Evolutionary conservation across 306 rosid genomes (phyloP).

Genomic region (Abrus precatorius): DNA sequence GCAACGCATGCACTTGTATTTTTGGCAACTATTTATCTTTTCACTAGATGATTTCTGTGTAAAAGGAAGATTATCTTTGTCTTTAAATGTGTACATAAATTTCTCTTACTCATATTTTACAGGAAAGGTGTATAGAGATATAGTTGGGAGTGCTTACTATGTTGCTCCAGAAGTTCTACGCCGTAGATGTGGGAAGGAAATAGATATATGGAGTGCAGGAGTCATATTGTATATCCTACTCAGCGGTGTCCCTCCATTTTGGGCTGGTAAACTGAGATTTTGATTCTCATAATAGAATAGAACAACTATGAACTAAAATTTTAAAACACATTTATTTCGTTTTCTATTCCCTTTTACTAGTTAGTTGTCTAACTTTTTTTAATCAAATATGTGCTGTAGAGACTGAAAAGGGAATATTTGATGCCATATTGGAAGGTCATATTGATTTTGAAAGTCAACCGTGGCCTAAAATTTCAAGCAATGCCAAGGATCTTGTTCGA

Average conservation of each 20-base stretch:
- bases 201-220: conserved; percentile 94
- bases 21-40: conserved; percentile 32
- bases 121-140: conserved; percentile 86
- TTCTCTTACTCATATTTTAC: conserved; percentile 44
- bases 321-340: background rate
- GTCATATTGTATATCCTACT: conserved; percentile 85
- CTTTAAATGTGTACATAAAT: conserved; percentile 33
- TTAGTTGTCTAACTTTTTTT: conserved; percentile 24
- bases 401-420: conserved; percentile 92
- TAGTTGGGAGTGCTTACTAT: conserved; percentile 93
- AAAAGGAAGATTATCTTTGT: conserved; percentile 6
- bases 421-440: conserved; percentile 81
- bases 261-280: conserved; percentile 81
- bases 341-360: conserved; percentile 14
- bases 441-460: conserved; percentile 85
- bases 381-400: conserved; percentile 55
- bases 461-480: conserved; percentile 82
- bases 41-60: background rate
- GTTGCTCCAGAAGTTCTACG: conserved; percentile 90
- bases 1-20: conserved; percentile 29
- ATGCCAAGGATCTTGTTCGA: conserved; percentile 88
- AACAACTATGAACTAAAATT: background rate
- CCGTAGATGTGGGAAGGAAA: conserved; percentile 86
- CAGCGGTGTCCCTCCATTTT: conserved; percentile 96
- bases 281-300: conserved; percentile 11